phyloP scores from a whole-genome alignment of 2,329 filamentous ascomycete genomes.

The Harringtonia aguacate region DNA sequence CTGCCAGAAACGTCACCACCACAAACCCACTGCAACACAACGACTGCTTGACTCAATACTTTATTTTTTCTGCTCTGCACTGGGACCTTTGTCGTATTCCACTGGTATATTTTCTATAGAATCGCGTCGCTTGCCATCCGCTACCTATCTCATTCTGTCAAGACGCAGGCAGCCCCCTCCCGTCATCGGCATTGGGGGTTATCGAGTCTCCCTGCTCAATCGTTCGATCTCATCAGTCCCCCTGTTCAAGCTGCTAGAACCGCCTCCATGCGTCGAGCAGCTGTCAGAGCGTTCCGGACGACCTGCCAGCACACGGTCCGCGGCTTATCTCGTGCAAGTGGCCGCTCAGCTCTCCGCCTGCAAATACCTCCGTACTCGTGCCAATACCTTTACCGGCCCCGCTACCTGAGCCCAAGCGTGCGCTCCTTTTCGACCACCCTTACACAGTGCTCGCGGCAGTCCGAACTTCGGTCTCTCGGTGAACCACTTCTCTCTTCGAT shows the following conservation, averaged over 20 bases:
- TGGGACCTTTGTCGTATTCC: too few relatives aligned
- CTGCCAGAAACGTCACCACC: too few relatives aligned
- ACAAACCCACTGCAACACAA: too few relatives aligned
- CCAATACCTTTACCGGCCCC: too few relatives aligned
- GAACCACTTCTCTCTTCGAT: slow-evolving; percentile 57
- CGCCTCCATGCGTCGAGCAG: slow-evolving; percentile 60
- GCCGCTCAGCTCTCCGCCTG: slow-evolving; percentile 22
- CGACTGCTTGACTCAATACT: too few relatives aligned
- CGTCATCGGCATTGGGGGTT: not conserved
- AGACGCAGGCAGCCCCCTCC: too few relatives aligned
- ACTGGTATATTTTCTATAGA: too few relatives aligned
- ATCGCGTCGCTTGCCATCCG: too few relatives aligned
- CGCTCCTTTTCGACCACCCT: slow-evolving; percentile 1
- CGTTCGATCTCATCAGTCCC: not conserved
- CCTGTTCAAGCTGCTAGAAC: not conserved
- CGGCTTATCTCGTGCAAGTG: slow-evolving; percentile 41
- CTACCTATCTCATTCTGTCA: too few relatives aligned
- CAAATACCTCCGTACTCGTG: slow-evolving; percentile 9
- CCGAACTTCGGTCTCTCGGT: slow-evolving; percentile 15
- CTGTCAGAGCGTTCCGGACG: slow-evolving; percentile 56
- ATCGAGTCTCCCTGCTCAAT: not conserved
- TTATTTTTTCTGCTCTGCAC: too few relatives aligned
- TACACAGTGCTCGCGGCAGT: slow-evolving; percentile 25
- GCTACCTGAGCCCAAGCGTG: slow-evolving; percentile 1
- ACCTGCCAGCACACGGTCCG: slow-evolving; percentile 54